Percentiles rank a stretch among this genome's conserved stretches.
These are phyloP conservation scores for Botryotinia globosa DNA, from an alignment of 2,329 filamentous ascomycete genomes.

Conservation along the genomic window DNA sequence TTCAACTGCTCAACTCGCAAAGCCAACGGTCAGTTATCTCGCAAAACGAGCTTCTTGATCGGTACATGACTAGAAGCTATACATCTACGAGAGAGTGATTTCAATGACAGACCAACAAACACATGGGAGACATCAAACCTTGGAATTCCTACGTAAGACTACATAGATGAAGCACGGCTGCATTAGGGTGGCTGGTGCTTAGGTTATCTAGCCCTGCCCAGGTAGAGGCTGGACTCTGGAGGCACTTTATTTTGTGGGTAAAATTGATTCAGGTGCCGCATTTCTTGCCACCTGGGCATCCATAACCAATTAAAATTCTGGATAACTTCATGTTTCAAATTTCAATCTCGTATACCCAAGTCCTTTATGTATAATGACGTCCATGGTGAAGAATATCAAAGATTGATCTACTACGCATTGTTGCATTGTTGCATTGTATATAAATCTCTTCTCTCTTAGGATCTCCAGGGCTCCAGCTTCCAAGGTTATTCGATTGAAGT, in stretches of 20 bases:
- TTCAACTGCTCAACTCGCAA: background rate
- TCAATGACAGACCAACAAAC: background rate
- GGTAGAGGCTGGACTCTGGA: too few species aligned
- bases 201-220: too few species aligned
- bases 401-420: too few species aligned
- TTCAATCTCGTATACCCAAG: background rate
- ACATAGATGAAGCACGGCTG: background rate
- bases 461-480: too few species aligned
- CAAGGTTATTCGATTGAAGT: too few species aligned
- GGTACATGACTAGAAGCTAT: background rate
- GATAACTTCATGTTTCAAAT: constrained; percentile 1
- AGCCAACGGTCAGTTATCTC: background rate
- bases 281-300: background rate
- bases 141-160: background rate
- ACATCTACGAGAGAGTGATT: too few species aligned
- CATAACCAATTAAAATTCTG: background rate
- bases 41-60: background rate
- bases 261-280: background rate
- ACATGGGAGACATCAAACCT: background rate
- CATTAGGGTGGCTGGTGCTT: background rate
- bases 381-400: background rate
- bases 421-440: background rate
- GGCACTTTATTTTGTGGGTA: background rate
- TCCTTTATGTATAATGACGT: constrained; percentile 2
- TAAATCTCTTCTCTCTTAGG: background rate